phyloP scores from a whole-genome alignment of 495 filamentous ascomycete species.

The Penicillium roqueforti region DNA sequence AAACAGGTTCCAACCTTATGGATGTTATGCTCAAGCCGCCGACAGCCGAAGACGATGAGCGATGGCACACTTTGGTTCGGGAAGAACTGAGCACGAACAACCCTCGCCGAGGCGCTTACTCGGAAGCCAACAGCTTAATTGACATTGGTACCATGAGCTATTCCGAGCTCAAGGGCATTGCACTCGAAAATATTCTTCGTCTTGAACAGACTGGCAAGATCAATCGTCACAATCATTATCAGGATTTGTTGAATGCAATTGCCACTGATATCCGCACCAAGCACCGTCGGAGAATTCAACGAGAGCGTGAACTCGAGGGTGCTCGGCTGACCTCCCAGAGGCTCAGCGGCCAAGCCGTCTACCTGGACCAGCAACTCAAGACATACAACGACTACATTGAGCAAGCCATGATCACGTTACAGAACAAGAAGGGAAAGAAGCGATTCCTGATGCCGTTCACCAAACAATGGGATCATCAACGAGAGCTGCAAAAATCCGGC shows the following conservation, averaged over 20 bases:
- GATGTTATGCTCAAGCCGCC: conserved; percentile 94
- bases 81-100: conserved; percentile 72
- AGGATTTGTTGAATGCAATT: conserved; percentile 94
- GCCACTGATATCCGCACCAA: conserved; percentile 96
- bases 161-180: conserved; percentile 84
- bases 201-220: conserved; percentile 83
- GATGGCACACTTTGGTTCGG: conserved; percentile 77
- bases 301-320: conserved; percentile 84
- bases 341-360: conserved; percentile 85
- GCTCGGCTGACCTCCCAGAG: conserved; percentile 78
- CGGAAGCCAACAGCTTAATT: conserved; percentile 78
- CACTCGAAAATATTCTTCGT: conserved; percentile 88
- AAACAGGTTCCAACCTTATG: conserved; percentile 85
- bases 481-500: conserved; percentile 84
- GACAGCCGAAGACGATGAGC: conserved; percentile 76
- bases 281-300: conserved; percentile 83
- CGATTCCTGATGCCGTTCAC: conserved; percentile 95
- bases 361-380: conserved; percentile 91
- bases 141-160: conserved; percentile 91
- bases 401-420: conserved; percentile 96
- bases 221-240: conserved; percentile 87
- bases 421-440: conserved; percentile 95
- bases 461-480: conserved; percentile 97
- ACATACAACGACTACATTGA: conserved; percentile 99
- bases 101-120: conserved; percentile 76